A percentile compares a stretch with the other conserved stretches of the same genome.
Conservation (phyloP, 129 eudicot species). For the Logfia minima region DNA sequence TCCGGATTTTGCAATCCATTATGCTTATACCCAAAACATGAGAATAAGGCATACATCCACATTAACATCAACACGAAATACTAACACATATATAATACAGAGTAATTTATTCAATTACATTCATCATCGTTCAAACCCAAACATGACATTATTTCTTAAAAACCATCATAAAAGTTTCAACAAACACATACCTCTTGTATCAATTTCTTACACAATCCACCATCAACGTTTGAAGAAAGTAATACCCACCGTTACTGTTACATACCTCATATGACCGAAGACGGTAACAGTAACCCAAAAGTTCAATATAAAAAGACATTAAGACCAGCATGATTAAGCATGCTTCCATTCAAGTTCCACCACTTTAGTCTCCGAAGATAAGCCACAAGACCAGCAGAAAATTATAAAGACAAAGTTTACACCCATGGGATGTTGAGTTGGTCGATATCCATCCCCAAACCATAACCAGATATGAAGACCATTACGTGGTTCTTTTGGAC, state of each 20-base stretch:
- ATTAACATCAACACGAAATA: not conserved
- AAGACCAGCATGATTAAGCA: constrained; percentile 19
- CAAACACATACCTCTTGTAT: not conserved
- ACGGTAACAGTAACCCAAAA: constrained; percentile 16
- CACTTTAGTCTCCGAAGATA: constrained; percentile 19
- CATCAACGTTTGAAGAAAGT: constrained; percentile 7
- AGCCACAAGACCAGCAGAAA: constrained; percentile 28
- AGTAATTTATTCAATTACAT: constrained; percentile 16
- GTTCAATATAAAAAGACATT: constrained; percentile 8
- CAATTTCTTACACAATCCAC: constrained; percentile 3
- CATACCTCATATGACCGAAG: not conserved
- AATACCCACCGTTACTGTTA: constrained; percentile 14
- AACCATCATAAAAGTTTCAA: not conserved
- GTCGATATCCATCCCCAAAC: constrained; percentile 25
- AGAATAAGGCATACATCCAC: not conserved
- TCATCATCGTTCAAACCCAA: constrained; percentile 20
- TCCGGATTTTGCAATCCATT: too few relatives aligned
- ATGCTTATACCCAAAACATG: too few relatives aligned
- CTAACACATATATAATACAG: too few relatives aligned
- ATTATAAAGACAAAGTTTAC: constrained; percentile 21
- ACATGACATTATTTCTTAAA: constrained; percentile 14
- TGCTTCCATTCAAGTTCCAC: constrained; percentile 29
- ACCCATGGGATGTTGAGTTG: constrained; percentile 24
- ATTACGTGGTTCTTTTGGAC: constrained; percentile 25
- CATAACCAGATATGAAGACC: constrained; percentile 28